phyloP scores from a whole-genome alignment of 176 grass and related monocot genomes.

The Dendrocalamus sinicus region DNA sequence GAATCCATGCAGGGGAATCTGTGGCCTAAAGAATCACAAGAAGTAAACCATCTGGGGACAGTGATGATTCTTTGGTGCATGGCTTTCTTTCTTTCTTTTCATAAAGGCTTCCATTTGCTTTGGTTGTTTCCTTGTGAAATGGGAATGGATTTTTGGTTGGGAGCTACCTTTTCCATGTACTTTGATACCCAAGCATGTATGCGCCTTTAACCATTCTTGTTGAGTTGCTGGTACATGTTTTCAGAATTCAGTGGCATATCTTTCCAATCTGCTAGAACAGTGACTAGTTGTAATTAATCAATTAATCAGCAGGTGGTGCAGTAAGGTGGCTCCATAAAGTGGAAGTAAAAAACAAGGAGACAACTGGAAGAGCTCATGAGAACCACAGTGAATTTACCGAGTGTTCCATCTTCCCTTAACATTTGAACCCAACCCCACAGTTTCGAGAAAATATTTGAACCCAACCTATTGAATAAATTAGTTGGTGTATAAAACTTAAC shows the following conservation, averaged over 20 bases:
- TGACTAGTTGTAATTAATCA: background rate
- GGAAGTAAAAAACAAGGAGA: background rate
- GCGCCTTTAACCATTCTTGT: constrained; percentile 29
- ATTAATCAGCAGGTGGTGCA: background rate
- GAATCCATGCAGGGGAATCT: constrained; percentile 44
- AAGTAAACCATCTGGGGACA: constrained; percentile 46
- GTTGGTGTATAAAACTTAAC: background rate
- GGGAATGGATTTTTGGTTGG: constrained; percentile 40
- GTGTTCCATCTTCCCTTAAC: background rate
- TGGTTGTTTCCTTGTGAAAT: constrained; percentile 39
- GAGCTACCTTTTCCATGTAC: constrained; percentile 28
- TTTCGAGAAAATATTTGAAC: background rate
- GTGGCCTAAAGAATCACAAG: constrained; percentile 31
- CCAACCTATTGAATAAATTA: background rate
- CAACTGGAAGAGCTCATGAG: background rate
- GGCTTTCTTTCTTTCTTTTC: constrained; percentile 37
- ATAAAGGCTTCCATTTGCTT: constrained; percentile 35
- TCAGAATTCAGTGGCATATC: constrained; percentile 1
- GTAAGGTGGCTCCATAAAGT: background rate
- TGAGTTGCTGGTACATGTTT: constrained; percentile 30
- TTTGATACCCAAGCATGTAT: constrained; percentile 25
- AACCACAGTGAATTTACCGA: background rate
- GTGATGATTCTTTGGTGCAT: constrained; percentile 38
- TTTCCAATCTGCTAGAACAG: constrained; percentile 13
- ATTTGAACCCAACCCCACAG: background rate